Base-by-base conservation (phyloP, 2,329 filamentous ascomycete species). In the Nectriaceae sp. region DNA sequence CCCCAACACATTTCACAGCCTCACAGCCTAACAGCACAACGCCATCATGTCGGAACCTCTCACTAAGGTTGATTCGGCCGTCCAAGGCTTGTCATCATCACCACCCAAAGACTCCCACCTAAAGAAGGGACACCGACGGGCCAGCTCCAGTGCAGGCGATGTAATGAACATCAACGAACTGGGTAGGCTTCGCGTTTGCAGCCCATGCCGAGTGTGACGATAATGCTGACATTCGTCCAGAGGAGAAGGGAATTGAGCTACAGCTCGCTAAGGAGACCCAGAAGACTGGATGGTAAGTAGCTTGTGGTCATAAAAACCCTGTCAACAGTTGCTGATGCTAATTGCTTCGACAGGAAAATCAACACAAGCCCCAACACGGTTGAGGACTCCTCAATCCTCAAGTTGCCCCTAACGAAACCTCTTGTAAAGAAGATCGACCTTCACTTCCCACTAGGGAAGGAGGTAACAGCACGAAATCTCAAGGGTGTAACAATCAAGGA, bases 401-500 rank as follows among this genome's bases (percentile, higher is more conserved):
- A 92, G 76, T 85, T 92, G 70, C 76, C 79, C 53, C 84, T 97
- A 60, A 87, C 89, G 62, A 85, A 75, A 52, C 93, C 93, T 40
- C 85, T 88, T 26, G 83, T 97, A 71, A 96, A 94, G 82, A 93
- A 90, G 77, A 93, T 97, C 72, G 91, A 96, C 73, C 80, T 97
- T 40, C 85, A 91, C 73, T 96, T 96, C 79, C 89, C 90, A 15
- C 78, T 95, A 44, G 93, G 93, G 43, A 82, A 94, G 47, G 86
- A 93, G 66, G 89, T 97, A 59, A 89, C 88, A 24, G 93, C 91
- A 66, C 84, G 93, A 65, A 97, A 97, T 74, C 76, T 92, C 63
- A 93, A 92, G 73, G 93, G 93, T 47, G 91, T 97, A 60, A 97
- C 93, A 48, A 93, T 97, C 79, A 97, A 97, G 79, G 93, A 97